Evolutionary conservation across 441 rosid genomes (phyloP), one percentile per base, ranked within the genome.

Genomic region (Hypseocharis bilobata): DNA sequence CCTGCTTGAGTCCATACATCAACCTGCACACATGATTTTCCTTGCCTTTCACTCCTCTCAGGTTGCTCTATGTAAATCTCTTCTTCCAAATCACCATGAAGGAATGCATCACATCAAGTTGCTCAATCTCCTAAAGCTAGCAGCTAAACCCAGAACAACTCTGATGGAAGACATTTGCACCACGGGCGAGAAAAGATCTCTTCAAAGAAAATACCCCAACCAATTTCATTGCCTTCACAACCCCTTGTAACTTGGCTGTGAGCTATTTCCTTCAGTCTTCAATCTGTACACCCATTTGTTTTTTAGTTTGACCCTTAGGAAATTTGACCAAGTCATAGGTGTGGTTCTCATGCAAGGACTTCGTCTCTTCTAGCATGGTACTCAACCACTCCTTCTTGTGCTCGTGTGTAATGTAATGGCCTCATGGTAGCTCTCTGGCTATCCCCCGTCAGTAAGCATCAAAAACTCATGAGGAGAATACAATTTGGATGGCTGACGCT

Each of bases 41-140:
- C 8, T 55, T 55, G 11, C 32, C 60, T 55, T 55, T 22, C 1
- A 55, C 30, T 55, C 20, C 6, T 28, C 14, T 34, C 44, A 0
- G 19, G 29, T 38, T 19, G 13, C 5, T 60, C 1, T 7, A 60
- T 60, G n/a, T 36, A 60, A 16, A 60, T 60, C 7, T 59, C 6
- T 22, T 60, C 30, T 3, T 34, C n/a, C n/a, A 32, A 34, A 3
- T 60, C 64, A 36, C 62, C 38, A 38, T 66, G 10, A 0, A 65
- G 29, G 19, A 66, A 36, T 0, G 54, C 23, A 34, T 66, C 6
- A 66, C 52, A 55, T 36, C 30, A 23, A 36, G 51, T 23, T 66
- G 62, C 0, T 42, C 22, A 36, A 65, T n/a, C 20, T 2, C 25
- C 29, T 23, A 56, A 54, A 6, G 6, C 34, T 13, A 11, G 22